These are phyloP conservation scores for Protomyces inouyei DNA, from an alignment of 1,139 yeast species.

Conservation along the genomic window DNA sequence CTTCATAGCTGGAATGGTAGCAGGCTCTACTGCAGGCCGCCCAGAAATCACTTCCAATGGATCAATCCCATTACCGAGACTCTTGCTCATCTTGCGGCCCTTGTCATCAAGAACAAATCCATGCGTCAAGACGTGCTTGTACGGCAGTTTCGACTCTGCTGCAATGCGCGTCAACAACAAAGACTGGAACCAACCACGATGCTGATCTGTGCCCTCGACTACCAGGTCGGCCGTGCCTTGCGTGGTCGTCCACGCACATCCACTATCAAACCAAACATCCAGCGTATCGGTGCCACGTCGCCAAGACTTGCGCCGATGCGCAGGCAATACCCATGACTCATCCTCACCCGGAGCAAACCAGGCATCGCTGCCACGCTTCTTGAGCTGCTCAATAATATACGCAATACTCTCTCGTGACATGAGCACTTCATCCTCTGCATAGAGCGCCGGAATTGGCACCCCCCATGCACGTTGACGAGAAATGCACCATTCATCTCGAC, in stretches of 20 bases:
- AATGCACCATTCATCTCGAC: slow-evolving; percentile 94
- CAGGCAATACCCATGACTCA: slow-evolving; percentile 55
- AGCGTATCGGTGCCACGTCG: slow-evolving; percentile 79
- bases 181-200: slow-evolving; percentile 98
- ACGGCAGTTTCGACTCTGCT: slow-evolving; percentile 52
- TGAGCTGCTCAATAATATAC: slow-evolving; percentile 52
- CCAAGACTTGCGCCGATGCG: slow-evolving; percentile 42
- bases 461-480: slow-evolving; percentile 99
- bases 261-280: slow-evolving; percentile 99
- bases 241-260: slow-evolving; percentile 81
- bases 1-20: slow-evolving; percentile 36
- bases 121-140: slow-evolving; percentile 72
- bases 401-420: slow-evolving; percentile 51
- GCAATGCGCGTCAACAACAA: slow-evolving; percentile 77
- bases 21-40: not conserved
- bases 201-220: slow-evolving; percentile 94
- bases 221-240: slow-evolving; percentile 62
- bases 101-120: slow-evolving; percentile 86
- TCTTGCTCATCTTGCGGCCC: slow-evolving; percentile 90
- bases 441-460: slow-evolving; percentile 89
- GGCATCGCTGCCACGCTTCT: slow-evolving; percentile 58
- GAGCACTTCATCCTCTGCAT: slow-evolving; percentile 55
- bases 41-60: slow-evolving; percentile 68
- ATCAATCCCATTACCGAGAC: slow-evolving; percentile 72
- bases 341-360: slow-evolving; percentile 61